Percentiles rank a stretch among this genome's conserved stretches.
These are phyloP conservation scores for Linnemannia exigua DNA, from an alignment of 192 early-diverging fungal genomes.

Conservation along the genomic window DNA sequence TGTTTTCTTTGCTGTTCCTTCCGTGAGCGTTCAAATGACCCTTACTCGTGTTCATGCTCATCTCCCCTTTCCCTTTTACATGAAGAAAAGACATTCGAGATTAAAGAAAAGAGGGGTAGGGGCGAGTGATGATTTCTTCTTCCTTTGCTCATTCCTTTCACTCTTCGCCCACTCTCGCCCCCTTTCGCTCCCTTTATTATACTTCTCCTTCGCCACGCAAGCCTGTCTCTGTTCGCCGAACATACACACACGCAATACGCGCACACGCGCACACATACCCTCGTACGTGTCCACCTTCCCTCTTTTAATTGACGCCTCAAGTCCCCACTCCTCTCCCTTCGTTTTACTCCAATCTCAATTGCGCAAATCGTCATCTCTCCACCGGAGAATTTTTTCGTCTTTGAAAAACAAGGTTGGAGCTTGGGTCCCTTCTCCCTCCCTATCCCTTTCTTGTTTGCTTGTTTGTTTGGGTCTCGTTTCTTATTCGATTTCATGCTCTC, in stretches of 20 bases:
- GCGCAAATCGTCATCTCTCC: not conserved
- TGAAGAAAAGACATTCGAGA: not conserved
- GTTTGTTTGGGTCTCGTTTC: not conserved
- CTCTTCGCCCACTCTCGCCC: not conserved
- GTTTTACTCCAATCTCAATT: not conserved
- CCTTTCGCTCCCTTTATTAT: not conserved
- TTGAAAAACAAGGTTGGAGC: constrained; percentile 6
- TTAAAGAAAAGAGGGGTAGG: not conserved
- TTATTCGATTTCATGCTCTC: constrained; percentile 4
- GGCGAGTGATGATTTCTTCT: too few species aligned
- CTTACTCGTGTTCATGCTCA: not conserved
- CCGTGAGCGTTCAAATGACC: not conserved
- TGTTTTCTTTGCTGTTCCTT: not conserved
- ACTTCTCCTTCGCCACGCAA: not conserved
- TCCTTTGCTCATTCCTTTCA: not conserved
- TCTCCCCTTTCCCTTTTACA: too few species aligned
- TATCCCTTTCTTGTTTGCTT: not conserved
- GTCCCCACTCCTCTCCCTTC: not conserved
- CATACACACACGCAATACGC: too few species aligned
- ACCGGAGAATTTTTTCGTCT: constrained; percentile 7
- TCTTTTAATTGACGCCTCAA: not conserved
- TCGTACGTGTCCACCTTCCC: too few species aligned
- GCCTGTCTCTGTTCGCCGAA: too few species aligned
- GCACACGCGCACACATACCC: too few species aligned
- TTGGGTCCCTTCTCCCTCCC: too few species aligned